Percentiles rank a stretch among this genome's conserved stretches.
Conservation (phyloP, 2,329 filamentous ascomycete species). For the Arthrobotrys sphaeroides region DNA sequence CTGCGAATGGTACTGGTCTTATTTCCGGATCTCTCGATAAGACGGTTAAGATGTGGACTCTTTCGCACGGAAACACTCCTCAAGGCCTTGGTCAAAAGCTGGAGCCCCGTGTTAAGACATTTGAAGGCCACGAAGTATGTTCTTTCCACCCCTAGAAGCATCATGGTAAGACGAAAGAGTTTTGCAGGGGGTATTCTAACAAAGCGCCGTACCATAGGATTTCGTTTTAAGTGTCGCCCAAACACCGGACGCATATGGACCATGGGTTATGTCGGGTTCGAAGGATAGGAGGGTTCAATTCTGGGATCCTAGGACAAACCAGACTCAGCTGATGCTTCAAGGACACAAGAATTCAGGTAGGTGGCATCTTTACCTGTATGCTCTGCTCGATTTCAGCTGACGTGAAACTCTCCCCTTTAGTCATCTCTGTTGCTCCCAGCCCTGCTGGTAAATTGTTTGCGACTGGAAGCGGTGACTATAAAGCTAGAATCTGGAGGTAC, state of each 20-base stretch:
- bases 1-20: conserved; percentile 70
- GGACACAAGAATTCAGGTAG: conserved; percentile 93
- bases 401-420: conserved; percentile 62
- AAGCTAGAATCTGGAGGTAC: conserved; percentile 85
- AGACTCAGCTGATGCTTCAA: conserved; percentile 97
- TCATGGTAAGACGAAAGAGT: not conserved
- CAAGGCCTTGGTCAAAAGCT: conserved; percentile 77
- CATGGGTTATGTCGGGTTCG: conserved; percentile 96
- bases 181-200: conserved; percentile 14
- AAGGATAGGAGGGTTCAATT: conserved; percentile 98
- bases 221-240: conserved; percentile 96
- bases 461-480: conserved; percentile 96
- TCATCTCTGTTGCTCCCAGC: conserved; percentile 95
- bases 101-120: conserved; percentile 94
- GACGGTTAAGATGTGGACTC: conserved; percentile 78
- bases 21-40: conserved; percentile 99
- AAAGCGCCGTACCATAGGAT: conserved; percentile 68
- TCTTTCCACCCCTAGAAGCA: conserved; percentile 26
- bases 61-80: conserved; percentile 75
- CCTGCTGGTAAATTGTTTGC: conserved; percentile 89
- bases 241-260: conserved; percentile 78
- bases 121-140: conserved; percentile 90
- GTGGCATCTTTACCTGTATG: conserved; percentile 58
- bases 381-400: conserved; percentile 4
- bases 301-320: conserved; percentile 94